A percentile compares a stretch with the other conserved stretches of the same genome.
These are phyloP conservation scores for Epichloe sylvatica DNA, from an alignment of 2,329 filamentous ascomycete genomes.

Conservation along the genomic window DNA sequence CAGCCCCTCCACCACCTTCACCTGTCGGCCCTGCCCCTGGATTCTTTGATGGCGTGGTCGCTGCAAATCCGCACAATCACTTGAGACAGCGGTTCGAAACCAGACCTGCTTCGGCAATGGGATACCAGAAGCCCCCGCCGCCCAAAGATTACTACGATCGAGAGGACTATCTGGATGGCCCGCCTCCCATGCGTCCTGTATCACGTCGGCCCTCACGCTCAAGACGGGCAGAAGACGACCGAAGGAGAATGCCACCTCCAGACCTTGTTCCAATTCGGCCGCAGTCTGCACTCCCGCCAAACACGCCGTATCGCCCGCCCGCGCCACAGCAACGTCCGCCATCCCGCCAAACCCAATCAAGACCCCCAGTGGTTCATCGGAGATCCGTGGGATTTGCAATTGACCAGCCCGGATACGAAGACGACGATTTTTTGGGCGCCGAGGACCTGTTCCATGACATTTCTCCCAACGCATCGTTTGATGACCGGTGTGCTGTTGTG, in stretches of 20 bases:
- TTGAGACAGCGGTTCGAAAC: constrained; percentile 21
- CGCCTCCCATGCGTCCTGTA: constrained; percentile 18
- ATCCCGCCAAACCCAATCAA: constrained; percentile 16
- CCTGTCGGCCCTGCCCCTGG: constrained; percentile 14
- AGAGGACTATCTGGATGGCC: constrained; percentile 29
- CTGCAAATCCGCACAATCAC: constrained; percentile 13
- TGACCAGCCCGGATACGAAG: constrained; percentile 20
- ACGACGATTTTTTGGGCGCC: constrained; percentile 24
- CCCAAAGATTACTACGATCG: constrained; percentile 18
- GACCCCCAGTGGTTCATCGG: constrained; percentile 16
- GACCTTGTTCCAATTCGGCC: constrained; percentile 20
- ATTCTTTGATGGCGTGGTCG: constrained; percentile 16
- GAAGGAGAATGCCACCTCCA: constrained; percentile 36
- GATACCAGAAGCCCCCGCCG: constrained; percentile 15
- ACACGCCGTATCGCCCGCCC: constrained; percentile 18
- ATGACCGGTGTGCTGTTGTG: constrained; percentile 18
- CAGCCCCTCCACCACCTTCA: constrained; percentile 15
- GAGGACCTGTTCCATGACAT: constrained; percentile 25
- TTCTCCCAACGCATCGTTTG: constrained; percentile 21
- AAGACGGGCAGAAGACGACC: constrained; percentile 30
- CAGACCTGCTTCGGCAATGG: constrained; percentile 27
- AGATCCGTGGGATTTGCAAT: constrained; percentile 20
- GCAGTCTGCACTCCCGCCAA: constrained; percentile 18
- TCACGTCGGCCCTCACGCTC: constrained; percentile 29
- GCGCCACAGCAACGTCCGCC: constrained; percentile 11